Evolutionary conservation across 805 yeast species (phyloP), one percentile per base, ranked within the genome.

Genomic region (Pichia deserticola): DNA sequence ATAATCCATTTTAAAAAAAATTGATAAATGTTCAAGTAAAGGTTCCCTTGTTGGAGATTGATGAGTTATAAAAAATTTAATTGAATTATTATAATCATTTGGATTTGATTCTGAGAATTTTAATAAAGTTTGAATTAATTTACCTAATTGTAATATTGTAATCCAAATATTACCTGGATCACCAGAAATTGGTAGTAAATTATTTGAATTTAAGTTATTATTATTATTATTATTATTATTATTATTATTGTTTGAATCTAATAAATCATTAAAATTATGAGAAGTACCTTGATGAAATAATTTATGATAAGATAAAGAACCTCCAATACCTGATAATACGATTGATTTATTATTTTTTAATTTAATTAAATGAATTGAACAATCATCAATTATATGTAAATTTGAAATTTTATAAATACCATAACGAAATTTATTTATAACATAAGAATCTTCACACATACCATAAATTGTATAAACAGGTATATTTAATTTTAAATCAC

Each of bases 391-490:
- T 5, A 86, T 60, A 54, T 69, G 65, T 50, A 86, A 65, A 60
- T 86, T 86, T 13, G 79, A 78, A 5, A 86, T 72, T 3, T 54
- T 47, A 54, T 78, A 75, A 11, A 70, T 66, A 5, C 84, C 84
- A 47, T 69, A 63, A 49, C 81, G 73, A 63, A 86, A 77, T 67
- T 77, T 78, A 54, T 81, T 78, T 40, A 86, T 65, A 27, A 86
- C 86, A 4, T 74, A 60, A 1, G 87, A 79, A 61, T 86, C 95
- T 61, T 86, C 95, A 49, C 82, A 72, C 63, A 84, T 82, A 0
- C 93, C 93, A 57, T 77, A 82, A n/a, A 83, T 78, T 4, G 90
- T 79, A 67, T 86, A 86, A 1, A 86, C 87, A 0, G 95, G 93
- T 3, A 75, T 77, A 38, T 65, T 65, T 56, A 76, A 71, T 51